These are phyloP conservation scores for Neurospora tetraspora DNA, from an alignment of 495 filamentous ascomycete species.

Conservation along the genomic window DNA sequence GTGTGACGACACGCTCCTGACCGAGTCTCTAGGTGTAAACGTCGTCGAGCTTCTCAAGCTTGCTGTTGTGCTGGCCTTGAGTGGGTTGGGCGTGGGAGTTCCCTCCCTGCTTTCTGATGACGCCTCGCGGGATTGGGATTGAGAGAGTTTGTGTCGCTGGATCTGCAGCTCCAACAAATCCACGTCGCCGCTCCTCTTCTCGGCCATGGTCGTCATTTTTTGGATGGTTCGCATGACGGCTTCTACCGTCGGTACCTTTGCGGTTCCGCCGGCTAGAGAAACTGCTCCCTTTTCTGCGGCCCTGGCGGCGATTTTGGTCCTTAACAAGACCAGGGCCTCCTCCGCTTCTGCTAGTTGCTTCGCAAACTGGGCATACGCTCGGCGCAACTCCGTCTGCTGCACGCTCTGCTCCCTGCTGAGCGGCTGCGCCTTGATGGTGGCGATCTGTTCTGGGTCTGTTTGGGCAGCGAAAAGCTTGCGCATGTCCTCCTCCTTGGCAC, in stretches of 20 bases:
- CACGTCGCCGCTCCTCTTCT: constrained; percentile 75
- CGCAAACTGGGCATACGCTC: constrained; percentile 56
- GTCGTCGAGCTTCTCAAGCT: background rate
- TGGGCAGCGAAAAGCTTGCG: constrained; percentile 55
- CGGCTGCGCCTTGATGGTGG: constrained; percentile 52
- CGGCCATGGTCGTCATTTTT: constrained; percentile 87
- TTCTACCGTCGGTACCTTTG: constrained; percentile 68
- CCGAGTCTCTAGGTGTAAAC: background rate
- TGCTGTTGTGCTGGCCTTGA: background rate
- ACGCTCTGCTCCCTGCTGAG: constrained; percentile 70
- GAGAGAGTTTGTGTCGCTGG: constrained; percentile 40
- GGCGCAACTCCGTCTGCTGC: constrained; percentile 73
- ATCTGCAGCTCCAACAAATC: constrained; percentile 83
- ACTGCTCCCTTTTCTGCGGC: background rate
- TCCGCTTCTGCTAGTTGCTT: constrained; percentile 69
- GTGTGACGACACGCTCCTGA: background rate
- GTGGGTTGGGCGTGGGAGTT: background rate
- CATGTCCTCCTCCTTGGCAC: constrained; percentile 61
- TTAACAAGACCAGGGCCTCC: constrained; percentile 69
- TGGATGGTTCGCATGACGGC: constrained; percentile 81
- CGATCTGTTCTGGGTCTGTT: constrained; percentile 51
- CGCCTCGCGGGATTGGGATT: background rate
- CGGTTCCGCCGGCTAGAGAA: constrained; percentile 26
- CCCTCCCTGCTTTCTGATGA: background rate
- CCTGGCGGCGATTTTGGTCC: constrained; percentile 57